phyloP scores from a whole-genome alignment of 768 basidiomycete genomes.

The Wakefieldia striispora region DNA sequence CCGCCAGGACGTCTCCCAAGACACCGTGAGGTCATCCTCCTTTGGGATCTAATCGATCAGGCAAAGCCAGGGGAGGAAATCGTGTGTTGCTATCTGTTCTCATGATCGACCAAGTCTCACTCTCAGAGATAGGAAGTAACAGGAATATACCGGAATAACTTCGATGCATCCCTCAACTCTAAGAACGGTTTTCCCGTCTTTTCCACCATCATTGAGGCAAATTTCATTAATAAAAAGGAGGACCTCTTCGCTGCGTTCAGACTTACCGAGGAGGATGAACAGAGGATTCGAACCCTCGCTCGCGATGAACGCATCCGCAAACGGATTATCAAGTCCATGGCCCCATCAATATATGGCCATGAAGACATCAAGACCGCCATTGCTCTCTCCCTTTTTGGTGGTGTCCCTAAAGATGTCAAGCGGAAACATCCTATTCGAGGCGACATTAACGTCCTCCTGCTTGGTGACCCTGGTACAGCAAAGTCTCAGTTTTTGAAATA shows the following conservation, averaged over 20 bases:
- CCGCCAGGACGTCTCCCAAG: conserved; percentile 96
- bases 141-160: conserved; percentile 97
- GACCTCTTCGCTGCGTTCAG: conserved; percentile 98
- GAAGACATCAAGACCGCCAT: conserved; percentile 99
- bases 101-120: conserved; percentile 8
- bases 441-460: conserved; percentile 93
- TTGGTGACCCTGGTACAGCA: conserved; percentile 98
- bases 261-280: conserved; percentile 95
- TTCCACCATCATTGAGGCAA: conserved; percentile 96
- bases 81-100: conserved; percentile 45
- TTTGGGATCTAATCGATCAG: conserved; percentile 98
- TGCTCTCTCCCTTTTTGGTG: conserved; percentile 92
- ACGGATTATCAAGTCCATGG: conserved; percentile 97
- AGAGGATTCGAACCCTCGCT: conserved; percentile 81
- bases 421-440: conserved; percentile 95
- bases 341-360: conserved; percentile 98
- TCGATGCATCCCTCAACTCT: conserved; percentile 95
- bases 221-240: conserved; percentile 99
- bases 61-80: conserved; percentile 99
- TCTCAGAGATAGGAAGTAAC: conserved; percentile 76
- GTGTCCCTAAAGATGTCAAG: conserved; percentile 94
- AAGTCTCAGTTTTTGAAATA: conserved; percentile 99
- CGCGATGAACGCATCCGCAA: conserved; percentile 94
- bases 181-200: conserved; percentile 99
- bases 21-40: conserved; percentile 92